These are phyloP conservation scores for Salix dunnii DNA, from an alignment of 345 rosid species.

Conservation along the genomic window DNA sequence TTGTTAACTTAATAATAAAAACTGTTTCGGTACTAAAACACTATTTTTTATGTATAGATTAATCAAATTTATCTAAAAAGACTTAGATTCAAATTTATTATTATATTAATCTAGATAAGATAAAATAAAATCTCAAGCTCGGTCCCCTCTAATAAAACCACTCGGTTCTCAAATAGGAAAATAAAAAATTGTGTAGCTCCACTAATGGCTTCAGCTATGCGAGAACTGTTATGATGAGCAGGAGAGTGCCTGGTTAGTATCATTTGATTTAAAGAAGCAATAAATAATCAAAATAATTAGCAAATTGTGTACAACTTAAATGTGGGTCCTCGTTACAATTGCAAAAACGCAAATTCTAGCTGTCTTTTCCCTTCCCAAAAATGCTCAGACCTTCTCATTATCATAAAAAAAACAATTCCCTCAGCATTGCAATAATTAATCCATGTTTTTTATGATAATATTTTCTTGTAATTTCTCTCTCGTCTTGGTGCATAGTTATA, in stretches of 20 bases:
- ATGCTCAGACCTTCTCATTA: neutral
- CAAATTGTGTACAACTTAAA: neutral
- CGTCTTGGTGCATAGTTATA: neutral
- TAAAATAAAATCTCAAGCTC: too few species aligned
- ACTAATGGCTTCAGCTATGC: neutral
- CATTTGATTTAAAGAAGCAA: neutral
- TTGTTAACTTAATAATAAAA: too few species aligned
- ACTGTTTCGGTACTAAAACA: too few species aligned
- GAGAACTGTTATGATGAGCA: neutral
- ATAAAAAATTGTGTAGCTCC: too few species aligned
- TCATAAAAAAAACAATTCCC: neutral
- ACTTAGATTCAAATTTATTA: too few species aligned
- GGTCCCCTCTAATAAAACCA: too few species aligned
- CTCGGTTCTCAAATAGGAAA: too few species aligned
- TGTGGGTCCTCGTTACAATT: neutral
- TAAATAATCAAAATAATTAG: neutral
- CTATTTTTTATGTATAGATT: too few species aligned
- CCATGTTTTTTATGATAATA: neutral
- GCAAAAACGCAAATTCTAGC: neutral
- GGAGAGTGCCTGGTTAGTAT: neutral
- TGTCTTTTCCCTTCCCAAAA: neutral
- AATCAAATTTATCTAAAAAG: too few species aligned
- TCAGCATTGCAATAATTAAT: neutral
- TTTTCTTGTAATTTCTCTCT: neutral
- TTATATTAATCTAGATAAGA: too few species aligned